phyloP scores from a whole-genome alignment of 106 monocot species.

The Xerophyta viscosa region DNA sequence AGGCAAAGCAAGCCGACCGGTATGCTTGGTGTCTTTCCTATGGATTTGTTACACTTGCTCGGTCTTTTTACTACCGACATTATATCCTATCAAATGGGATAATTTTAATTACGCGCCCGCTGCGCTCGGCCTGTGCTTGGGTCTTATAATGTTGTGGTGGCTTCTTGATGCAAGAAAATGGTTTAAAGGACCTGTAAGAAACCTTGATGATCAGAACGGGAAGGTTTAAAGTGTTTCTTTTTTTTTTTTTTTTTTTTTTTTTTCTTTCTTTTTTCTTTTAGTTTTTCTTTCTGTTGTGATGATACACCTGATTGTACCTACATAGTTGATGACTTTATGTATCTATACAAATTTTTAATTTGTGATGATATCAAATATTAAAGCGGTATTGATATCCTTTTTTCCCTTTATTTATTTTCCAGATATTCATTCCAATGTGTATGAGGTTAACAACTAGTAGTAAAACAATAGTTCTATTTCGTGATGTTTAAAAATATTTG shows the following conservation, averaged over 20 bases:
- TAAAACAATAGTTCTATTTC: too few relatives aligned
- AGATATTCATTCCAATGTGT: too few relatives aligned
- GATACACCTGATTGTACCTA: too few relatives aligned
- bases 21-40: conserved; percentile 67
- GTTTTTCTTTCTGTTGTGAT: too few relatives aligned
- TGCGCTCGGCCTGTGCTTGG: conserved; percentile 41
- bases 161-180: conserved; percentile 74
- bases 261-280: neutral
- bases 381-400: too few relatives aligned
- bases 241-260: neutral
- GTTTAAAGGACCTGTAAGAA: conserved; percentile 85
- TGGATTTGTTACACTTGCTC: conserved; percentile 93
- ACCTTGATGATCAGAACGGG: conserved; percentile 33
- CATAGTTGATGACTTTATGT: too few relatives aligned
- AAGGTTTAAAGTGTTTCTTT: conserved; percentile 14
- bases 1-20: conserved; percentile 48
- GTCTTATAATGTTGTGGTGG: conserved; percentile 68
- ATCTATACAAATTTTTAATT: too few relatives aligned
- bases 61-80: conserved; percentile 60
- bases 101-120: conserved; percentile 72
- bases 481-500: too few relatives aligned
- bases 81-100: conserved; percentile 51
- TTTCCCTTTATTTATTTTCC: too few relatives aligned
- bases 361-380: too few relatives aligned
- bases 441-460: too few relatives aligned